These are phyloP conservation scores for Lodderomyces pseudojiufengensis DNA, from an alignment of 1,139 yeast genomes.

Conservation along the genomic window DNA sequence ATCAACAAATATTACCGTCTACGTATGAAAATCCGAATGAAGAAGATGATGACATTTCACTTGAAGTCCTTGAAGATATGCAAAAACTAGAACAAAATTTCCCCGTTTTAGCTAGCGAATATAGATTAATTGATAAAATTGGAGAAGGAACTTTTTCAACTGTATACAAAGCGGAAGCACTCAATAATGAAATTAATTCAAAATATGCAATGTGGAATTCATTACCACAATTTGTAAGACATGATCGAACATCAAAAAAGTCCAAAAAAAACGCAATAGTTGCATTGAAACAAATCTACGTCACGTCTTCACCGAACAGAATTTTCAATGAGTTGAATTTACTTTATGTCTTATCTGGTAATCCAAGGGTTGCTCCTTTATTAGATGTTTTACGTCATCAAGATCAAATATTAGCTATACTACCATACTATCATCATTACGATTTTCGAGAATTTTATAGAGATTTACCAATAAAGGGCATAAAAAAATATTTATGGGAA, in stretches of 20 bases:
- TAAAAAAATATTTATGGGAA: slow-evolving; percentile 76
- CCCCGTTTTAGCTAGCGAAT: slow-evolving; percentile 56
- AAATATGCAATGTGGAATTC: slow-evolving; percentile 45
- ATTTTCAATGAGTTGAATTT: slow-evolving; percentile 83
- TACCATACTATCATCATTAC: slow-evolving; percentile 88
- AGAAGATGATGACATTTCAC: slow-evolving; percentile 45
- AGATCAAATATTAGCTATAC: slow-evolving; percentile 89
- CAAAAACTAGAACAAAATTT: slow-evolving; percentile 59
- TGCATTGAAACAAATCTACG: slow-evolving; percentile 90
- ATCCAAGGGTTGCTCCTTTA: slow-evolving; percentile 78
- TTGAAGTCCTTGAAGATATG: slow-evolving; percentile 66
- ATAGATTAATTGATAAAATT: slow-evolving; percentile 72
- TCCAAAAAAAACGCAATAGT: slow-evolving; percentile 54
- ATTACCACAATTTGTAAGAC: too few relatives aligned
- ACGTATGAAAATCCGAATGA: slow-evolving; percentile 9
- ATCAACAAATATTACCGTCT: too few relatives aligned
- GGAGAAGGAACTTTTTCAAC: slow-evolving; percentile 96
- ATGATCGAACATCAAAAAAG: too few relatives aligned
- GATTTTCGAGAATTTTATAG: slow-evolving; percentile 87
- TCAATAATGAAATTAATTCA: slow-evolving; percentile 39
- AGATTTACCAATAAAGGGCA: slow-evolving; percentile 73
- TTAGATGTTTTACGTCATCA: slow-evolving; percentile 81
- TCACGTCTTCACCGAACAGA: slow-evolving; percentile 90
- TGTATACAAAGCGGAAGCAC: slow-evolving; percentile 84
- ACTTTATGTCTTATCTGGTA: slow-evolving; percentile 64